Evolutionary conservation across 2,329 filamentous ascomycete genomes (phyloP).

Genomic region (Pseudophaeomoniella oleicola): DNA sequence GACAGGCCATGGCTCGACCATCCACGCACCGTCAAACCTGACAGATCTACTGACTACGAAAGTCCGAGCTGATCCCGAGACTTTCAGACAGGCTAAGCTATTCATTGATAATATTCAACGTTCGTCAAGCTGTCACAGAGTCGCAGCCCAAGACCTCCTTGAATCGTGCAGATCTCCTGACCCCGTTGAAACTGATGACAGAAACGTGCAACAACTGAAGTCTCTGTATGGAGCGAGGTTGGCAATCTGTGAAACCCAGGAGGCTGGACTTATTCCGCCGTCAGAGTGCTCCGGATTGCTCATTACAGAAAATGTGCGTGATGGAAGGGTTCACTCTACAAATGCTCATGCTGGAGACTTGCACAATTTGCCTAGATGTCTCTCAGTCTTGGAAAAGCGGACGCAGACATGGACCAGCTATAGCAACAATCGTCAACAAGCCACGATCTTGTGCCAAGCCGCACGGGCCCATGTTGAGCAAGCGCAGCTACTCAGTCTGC

Average conservation of each 20-base stretch:
- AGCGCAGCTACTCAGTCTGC: background rate
- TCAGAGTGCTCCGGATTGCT: background rate
- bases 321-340: background rate
- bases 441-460: background rate
- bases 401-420: slow-evolving; percentile 2
- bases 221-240: slow-evolving; percentile 1
- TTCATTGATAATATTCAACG: background rate
- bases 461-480: slow-evolving; percentile 1
- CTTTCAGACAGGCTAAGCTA: background rate
- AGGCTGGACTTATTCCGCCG: background rate
- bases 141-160: background rate
- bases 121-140: background rate
- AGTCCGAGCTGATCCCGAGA: background rate
- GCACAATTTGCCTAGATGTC: background rate
- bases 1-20: background rate
- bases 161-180: background rate
- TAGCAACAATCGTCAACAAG: background rate
- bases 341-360: background rate
- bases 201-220: background rate
- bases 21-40: background rate
- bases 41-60: background rate
- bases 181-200: background rate
- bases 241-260: slow-evolving; percentile 1
- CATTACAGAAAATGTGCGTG: background rate
- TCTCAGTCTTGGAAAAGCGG: background rate